Base-by-base conservation (phyloP, 106 monocot species). In the Allium fistulosum region DNA sequence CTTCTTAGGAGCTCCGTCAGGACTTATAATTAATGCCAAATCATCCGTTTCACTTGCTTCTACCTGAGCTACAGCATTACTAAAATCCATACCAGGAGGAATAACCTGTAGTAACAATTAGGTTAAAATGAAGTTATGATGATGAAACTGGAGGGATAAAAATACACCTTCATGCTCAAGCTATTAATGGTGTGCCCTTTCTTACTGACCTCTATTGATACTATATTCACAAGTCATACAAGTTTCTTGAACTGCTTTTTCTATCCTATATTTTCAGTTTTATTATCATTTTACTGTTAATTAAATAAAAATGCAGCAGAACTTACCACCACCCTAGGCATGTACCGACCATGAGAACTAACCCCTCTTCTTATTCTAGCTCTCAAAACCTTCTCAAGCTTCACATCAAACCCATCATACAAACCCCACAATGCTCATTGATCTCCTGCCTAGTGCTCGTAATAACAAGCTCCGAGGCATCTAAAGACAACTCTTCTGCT, bases 71-170 rank as follows among this genome's bases (percentile, higher is more conserved):
- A 73, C 76, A 17, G 92, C 96, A 76, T 78, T 92, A 73, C 96
- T 92, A 75, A 96, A 96, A 79, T 96, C 96, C 96, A 96, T 92
- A 11, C 96, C 96, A 50, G 96, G 96, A 58, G 96, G 83, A 72
- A 96, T 96, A 37, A 96, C 95, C 95, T 95, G 76, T 45, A 71
- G 49, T 15, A 49, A 59, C 37, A 37, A 37, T 37, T 1, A 37
- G 37, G 37, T 37, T 37, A 37, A 37, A 37, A 37, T 37, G 37
- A 37, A 37, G 37, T 37, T 37, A 37, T 2, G 37, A 28, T 2
- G 37, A 37, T 37, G 37, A 37, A 5, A 37, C 37, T 37, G 5
- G 5, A 1, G 37, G 37, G 1, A 22, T 22, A 22, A 0, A 22
- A 22, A 37, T 37, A 37, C 37, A 37, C 37, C 37, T 37, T 37